Conservation (phyloP, 106 monocot species). For the Allium sativum region DNA sequence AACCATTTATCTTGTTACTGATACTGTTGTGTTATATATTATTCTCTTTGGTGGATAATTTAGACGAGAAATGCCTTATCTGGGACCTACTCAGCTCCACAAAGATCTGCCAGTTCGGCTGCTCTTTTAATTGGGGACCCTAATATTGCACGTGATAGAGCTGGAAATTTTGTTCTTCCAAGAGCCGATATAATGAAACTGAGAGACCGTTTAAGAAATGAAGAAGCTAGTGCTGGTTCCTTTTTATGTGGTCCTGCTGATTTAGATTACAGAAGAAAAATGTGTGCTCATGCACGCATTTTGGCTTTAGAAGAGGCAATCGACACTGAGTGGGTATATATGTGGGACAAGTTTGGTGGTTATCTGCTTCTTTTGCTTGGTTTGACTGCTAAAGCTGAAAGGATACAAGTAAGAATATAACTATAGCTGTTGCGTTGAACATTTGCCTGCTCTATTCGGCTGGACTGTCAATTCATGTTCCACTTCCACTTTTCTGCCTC, state of each 20-base stretch:
- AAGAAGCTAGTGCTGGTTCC: constrained; percentile 71
- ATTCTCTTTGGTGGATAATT: background rate
- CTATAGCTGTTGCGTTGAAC: background rate
- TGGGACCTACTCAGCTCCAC: constrained; percentile 96
- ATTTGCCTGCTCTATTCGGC: background rate
- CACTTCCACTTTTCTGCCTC: no score
- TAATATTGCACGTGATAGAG: constrained; percentile 63
- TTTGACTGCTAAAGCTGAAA: constrained; percentile 94
- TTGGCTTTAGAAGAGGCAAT: constrained; percentile 98
- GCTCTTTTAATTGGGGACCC: constrained; percentile 97
- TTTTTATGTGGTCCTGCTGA: constrained; percentile 45
- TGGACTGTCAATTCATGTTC: background rate
- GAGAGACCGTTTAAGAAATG: constrained; percentile 90
- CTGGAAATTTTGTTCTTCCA: constrained; percentile 96
- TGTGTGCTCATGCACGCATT: constrained; percentile 98
- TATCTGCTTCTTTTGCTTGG: constrained; percentile 99
- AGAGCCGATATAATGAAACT: constrained; percentile 94
- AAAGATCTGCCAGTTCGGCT: constrained; percentile 95
- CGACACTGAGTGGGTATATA: constrained; percentile 98
- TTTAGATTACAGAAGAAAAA: constrained; percentile 74
- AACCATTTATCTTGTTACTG: background rate
- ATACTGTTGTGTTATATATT: background rate
- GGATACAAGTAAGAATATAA: constrained; percentile 52
- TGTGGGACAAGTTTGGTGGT: constrained; percentile 99
- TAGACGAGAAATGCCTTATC: constrained; percentile 97